These are phyloP conservation scores for Psidium friedrichsthalianum DNA, from an alignment of 345 rosid genomes.

Conservation along the genomic window DNA sequence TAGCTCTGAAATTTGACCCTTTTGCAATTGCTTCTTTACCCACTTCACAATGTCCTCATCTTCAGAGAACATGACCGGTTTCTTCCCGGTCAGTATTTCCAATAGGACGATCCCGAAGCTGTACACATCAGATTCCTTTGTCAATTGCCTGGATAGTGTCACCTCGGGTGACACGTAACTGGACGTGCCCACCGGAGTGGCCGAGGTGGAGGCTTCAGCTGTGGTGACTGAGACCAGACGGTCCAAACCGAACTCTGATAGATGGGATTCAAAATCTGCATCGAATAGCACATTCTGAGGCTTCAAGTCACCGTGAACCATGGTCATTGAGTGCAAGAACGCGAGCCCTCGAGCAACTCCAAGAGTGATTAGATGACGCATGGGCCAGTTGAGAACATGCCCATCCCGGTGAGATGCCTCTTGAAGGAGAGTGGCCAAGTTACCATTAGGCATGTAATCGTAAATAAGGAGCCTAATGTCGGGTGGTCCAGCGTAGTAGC, in stretches of 20 bases:
- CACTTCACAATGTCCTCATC: conserved; percentile 96
- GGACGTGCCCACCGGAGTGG: conserved; percentile 52
- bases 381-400: conserved; percentile 95
- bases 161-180: conserved; percentile 88
- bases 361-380: conserved; percentile 92
- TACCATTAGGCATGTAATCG: conserved; percentile 70
- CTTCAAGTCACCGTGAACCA: conserved; percentile 85
- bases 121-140: conserved; percentile 77
- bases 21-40: conserved; percentile 92
- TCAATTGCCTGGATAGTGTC: conserved; percentile 37
- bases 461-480: conserved; percentile 52
- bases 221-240: conserved; percentile 38
- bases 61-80: conserved; percentile 75
- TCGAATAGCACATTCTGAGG: conserved; percentile 91
- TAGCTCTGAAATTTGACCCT: conserved; percentile 76
- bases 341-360: conserved; percentile 90
- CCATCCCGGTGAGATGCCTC: conserved; percentile 98
- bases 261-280: conserved; percentile 93
- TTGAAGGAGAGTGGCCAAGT: conserved; percentile 80
- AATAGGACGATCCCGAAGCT: conserved; percentile 86
- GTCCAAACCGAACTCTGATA: conserved; percentile 84
- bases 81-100: conserved; percentile 76
- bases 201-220: conserved; percentile 52
- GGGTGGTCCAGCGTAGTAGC: conserved; percentile 76
- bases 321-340: conserved; percentile 61